A percentile compares a stretch with the other conserved stretches of the same genome.
These are phyloP conservation scores for Baudoinia panamericana DNA, from an alignment of 495 filamentous ascomycete genomes.

Conservation along the genomic window DNA sequence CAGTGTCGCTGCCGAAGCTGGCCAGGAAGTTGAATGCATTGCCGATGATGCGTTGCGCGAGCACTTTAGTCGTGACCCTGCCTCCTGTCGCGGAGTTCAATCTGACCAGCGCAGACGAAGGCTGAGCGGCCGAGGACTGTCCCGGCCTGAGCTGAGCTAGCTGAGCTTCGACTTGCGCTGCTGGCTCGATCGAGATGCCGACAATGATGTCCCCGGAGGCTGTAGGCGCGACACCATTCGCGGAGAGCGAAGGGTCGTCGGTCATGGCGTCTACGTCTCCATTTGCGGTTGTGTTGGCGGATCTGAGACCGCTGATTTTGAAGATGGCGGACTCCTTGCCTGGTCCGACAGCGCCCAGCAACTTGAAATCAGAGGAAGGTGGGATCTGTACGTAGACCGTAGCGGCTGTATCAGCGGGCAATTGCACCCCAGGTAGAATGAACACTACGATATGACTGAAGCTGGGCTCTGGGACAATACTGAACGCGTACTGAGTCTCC, in stretches of 20 bases:
- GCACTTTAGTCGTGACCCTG: constrained; percentile 48
- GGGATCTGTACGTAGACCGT: constrained; percentile 76
- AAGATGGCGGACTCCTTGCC: constrained; percentile 88
- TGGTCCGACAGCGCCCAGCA: constrained; percentile 76
- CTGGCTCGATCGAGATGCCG: constrained; percentile 73
- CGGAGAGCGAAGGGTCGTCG: constrained; percentile 18
- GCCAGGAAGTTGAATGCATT: constrained; percentile 97
- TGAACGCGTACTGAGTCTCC: constrained; percentile 54
- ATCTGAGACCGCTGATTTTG: constrained; percentile 35
- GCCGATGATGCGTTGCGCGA: constrained; percentile 86
- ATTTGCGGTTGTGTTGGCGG: constrained; percentile 8
- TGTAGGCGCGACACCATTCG: constrained; percentile 1
- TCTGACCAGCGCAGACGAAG: constrained; percentile 27
- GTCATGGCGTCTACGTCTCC: constrained; percentile 33
- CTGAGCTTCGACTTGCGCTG: constrained; percentile 52
- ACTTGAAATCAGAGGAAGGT: constrained; percentile 44
- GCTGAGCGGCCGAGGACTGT: constrained; percentile 20
- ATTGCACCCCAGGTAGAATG: constrained; percentile 61
- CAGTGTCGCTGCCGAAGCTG: constrained; percentile 76
- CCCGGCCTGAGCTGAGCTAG: constrained; percentile 45
- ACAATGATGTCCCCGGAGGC: constrained; percentile 42
- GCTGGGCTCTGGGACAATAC: constrained; percentile 38
- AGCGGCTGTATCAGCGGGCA: constrained; percentile 67
- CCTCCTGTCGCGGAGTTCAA: constrained; percentile 17
- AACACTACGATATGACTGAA: constrained; percentile 83